phyloP scores from a whole-genome alignment of 108 stramenopile genomes.

The Fragilaria crotonensis region DNA sequence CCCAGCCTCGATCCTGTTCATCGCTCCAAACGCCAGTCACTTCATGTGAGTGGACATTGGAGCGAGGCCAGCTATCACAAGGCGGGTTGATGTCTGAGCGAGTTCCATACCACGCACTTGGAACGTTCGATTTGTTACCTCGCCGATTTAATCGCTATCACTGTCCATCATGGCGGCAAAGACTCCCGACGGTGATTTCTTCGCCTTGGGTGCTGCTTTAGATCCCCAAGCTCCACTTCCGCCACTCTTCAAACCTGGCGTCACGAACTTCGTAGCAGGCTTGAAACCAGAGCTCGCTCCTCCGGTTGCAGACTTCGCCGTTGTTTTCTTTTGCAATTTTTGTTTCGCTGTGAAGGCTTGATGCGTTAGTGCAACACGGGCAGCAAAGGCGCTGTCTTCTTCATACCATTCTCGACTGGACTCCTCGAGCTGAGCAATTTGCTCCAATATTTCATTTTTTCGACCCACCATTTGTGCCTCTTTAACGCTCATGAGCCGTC shows the following conservation, averaged over 20 bases:
- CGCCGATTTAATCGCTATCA: slow-evolving; percentile 71
- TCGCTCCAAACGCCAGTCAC: too few relatives aligned
- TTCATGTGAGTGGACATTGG: too few relatives aligned
- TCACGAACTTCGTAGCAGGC: slow-evolving; percentile 21
- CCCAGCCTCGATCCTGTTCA: too few relatives aligned
- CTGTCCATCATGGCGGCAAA: slow-evolving; percentile 88
- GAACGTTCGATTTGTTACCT: too few relatives aligned
- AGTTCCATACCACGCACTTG: too few relatives aligned
- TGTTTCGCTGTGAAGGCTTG: slow-evolving; percentile 10
- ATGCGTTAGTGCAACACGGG: slow-evolving; percentile 44
- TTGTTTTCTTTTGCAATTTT: slow-evolving; percentile 9
- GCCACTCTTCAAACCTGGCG: slow-evolving; percentile 23
- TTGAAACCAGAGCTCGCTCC: slow-evolving; percentile 9
- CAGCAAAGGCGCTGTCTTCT: slow-evolving; percentile 61
- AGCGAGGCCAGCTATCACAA: too few relatives aligned
- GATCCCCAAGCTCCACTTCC: slow-evolving; percentile 10
- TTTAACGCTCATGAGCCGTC: slow-evolving; percentile 57
- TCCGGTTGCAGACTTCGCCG: slow-evolving; percentile 21
- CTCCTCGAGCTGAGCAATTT: slow-evolving; percentile 58
- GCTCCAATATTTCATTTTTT: slow-evolving; percentile 63
- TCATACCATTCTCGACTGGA: slow-evolving; percentile 74
- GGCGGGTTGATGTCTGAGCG: too few relatives aligned
- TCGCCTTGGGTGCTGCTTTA: slow-evolving; percentile 26
- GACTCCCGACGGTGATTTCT: slow-evolving; percentile 33
- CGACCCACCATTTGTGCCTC: slow-evolving; percentile 61